Base-by-base conservation (phyloP, 495 filamentous ascomycete genomes). In the Lichenothelia convexa region DNA sequence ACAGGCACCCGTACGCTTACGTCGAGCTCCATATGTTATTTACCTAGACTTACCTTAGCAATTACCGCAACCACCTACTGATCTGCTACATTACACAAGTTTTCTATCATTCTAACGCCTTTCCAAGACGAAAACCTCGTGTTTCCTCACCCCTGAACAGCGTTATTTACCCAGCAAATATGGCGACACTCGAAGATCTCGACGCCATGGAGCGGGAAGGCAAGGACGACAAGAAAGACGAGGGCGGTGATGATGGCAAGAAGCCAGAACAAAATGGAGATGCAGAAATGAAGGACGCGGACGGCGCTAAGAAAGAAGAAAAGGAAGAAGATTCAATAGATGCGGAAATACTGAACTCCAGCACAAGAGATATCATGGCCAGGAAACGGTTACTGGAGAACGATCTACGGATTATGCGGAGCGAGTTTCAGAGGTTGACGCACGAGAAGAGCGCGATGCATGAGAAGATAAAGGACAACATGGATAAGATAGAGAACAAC, bases 401-500 rank as follows among this genome's bases (percentile, higher is more conserved):
- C 58, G 89, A 97, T 57, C 73, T 86, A 50, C 73, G 89, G 39
- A 93, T 97, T 57, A 95, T 95, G 89, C 87, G 77, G 69, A 92
- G 83, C 70, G 89, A 97, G 59, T 83, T 70, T 51, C 83, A 93
- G 57, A 76, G 89, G 48, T 67, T 97, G 64, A 77, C 77, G 46
- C 89, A 95, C 50, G 89, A 97, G 61, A 92, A 92, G 63, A 70
- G 74, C 36, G 71, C 77, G 40, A 97, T 95, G 89, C 69, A 73
- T 39, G 91, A 97, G 54, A 94, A 93, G 67, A 93, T 95, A 54
- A 95, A 94, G 68, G 89, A 97, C 53, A 97, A 97, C 49, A 59
- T 79, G 48, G 89, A 97, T 44, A 97, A 95, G 72, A 95, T 97
- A 42, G 86, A 92, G 41, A 97, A 97, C 57, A 97, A 97, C 59